Conservation (phyloP, 352 stramenopile species). For the Globisporangium lucens region DNA sequence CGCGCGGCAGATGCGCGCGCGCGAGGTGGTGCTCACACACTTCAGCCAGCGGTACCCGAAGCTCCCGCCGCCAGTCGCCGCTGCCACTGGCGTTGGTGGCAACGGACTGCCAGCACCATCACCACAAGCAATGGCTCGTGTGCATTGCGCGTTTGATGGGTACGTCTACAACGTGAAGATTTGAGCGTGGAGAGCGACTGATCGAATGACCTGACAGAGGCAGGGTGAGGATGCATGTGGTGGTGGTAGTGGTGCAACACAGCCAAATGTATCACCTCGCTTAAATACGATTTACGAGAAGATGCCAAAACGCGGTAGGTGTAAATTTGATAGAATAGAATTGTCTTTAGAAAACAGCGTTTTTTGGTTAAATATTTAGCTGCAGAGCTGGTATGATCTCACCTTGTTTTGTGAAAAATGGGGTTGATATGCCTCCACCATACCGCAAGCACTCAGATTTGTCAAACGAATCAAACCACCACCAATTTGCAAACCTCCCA, state of each 20-base stretch:
- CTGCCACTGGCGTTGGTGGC: not conserved
- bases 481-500: too few relatives aligned
- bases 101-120: not conserved
- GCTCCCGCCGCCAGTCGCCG: constrained; percentile 33
- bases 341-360: not conserved
- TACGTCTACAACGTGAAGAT: constrained; percentile 3
- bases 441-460: not conserved
- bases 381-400: not conserved
- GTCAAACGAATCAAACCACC: not conserved
- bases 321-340: not conserved
- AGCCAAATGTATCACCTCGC: constrained; percentile 5
- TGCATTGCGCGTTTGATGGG: constrained; percentile 20
- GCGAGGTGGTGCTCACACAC: constrained; percentile 93
- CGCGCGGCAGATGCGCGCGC: constrained; percentile 67
- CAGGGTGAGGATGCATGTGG: not conserved
- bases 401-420: not conserved
- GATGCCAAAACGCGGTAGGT: not conserved
- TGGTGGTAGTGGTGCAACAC: not conserved
- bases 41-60: constrained; percentile 88
- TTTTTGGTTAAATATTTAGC: not conserved
- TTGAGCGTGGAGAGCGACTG: constrained; percentile 1
- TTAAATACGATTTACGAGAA: not conserved
- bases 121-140: not conserved
- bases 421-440: too few relatives aligned
- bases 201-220: not conserved